Conservation (phyloP, 768 basidiomycete genomes). For the Phlebiopsis gigantea region DNA sequence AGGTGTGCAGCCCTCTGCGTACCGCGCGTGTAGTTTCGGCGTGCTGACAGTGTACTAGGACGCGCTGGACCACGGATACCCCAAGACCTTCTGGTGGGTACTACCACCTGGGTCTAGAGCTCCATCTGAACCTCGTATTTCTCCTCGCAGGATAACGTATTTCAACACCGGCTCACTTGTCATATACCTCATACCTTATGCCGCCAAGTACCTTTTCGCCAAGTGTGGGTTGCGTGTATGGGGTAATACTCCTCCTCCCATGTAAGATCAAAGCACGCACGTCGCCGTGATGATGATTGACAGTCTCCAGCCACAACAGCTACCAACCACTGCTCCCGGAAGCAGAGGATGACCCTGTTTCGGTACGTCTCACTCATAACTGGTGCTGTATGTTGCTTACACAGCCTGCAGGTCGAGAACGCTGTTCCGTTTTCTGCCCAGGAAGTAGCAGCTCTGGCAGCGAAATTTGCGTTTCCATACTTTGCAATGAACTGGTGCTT, state of each 20-base stretch:
- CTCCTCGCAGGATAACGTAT: conserved; percentile 75
- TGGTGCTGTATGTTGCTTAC: no score
- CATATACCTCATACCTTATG: conserved; percentile 70
- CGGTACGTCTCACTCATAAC: not conserved
- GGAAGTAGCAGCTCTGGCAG: conserved; percentile 77
- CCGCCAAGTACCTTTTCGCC: conserved; percentile 30
- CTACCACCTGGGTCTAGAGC: not conserved
- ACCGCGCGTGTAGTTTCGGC: no score
- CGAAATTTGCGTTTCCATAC: conserved; percentile 82
- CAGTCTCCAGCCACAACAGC: not conserved
- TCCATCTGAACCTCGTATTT: not conserved
- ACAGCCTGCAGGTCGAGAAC: not conserved
- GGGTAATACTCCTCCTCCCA: conserved; percentile 10
- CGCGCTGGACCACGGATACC: conserved; percentile 58
- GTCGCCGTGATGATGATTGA: not conserved
- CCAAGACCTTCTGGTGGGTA: conserved; percentile 83
- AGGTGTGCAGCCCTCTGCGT: no score
- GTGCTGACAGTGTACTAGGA: conserved; percentile 22
- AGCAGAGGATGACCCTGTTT: not conserved
- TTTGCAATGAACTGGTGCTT: conserved; percentile 90
- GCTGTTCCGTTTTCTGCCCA: conserved; percentile 35
- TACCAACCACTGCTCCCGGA: not conserved
- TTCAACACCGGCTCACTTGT: conserved; percentile 83
- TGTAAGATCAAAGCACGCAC: not conserved
- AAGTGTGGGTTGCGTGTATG: conserved; percentile 6